Base-by-base conservation (phyloP, 768 basidiomycete species). In the Kwoniella pini region DNA sequence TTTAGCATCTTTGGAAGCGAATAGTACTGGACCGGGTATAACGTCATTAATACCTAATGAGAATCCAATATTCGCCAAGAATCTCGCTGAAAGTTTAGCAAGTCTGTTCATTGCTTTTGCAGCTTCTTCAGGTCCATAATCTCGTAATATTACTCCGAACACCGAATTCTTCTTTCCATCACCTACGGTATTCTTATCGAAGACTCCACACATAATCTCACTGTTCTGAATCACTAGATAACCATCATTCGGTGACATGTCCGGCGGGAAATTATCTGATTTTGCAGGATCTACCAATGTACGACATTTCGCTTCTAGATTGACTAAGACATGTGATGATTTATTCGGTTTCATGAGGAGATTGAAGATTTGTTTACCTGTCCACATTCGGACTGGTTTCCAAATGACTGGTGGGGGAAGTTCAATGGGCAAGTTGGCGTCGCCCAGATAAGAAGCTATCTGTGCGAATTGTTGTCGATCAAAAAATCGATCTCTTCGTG, bases 81-180 rank as follows among this genome's bases (percentile, higher is more conserved):
- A 99, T 28, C 96, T 86, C 21, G 96, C 95, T 68, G 90, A 92
- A 1, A 99, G 83, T 77, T 99, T 98, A 15, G 96, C 96, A 15
- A 97, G 79, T 54, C 93, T 85, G 77, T 92, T 92, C 96, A 99
- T 99, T 11, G 93, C 94, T 24, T 85, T 83, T 0, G 94, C 91
- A 0, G 96, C 96, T 77, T 91, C 94, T 67, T 95, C 87, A 6
- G 91, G 85, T 4, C 96, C 96, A 77, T 96, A 98, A 79, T 99
- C 96, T 58, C 95, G 83, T 81, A 97, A 84, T 68, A 99, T 98
- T 43, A 97, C 91, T 64, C 95, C 95, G 73, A 98, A 99, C 42
- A 99, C 91, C 1, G 93, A 96, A 75, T 97, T 98, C 83, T 99
- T 98, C 84, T 99, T 99, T 53, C 96, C 96, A 69, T 91, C 89